Base-by-base conservation (phyloP, 257 asterid species). In the Capsicum chinense region DNA sequence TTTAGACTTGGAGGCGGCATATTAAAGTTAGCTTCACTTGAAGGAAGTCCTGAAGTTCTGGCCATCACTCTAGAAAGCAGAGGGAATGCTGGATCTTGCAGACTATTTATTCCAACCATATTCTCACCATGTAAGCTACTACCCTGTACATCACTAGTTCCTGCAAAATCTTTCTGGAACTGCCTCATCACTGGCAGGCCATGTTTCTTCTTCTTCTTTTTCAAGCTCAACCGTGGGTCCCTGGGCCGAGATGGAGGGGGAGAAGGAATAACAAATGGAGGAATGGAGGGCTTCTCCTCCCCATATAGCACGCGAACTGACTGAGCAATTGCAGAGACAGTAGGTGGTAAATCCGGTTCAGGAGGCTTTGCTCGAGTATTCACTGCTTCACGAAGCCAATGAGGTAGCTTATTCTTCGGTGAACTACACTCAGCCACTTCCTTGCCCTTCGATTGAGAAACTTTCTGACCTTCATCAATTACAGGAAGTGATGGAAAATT, bases 331-430 rank as follows among this genome's bases (percentile, higher is more conserved):
- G 98, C 97, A 79, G 98, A 91, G 73, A 96, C 88, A 73, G 95
- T 76, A 7, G 97, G 97, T 7, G 96, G 97, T 58, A 95, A 87
- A 64, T 89, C 88, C 26, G 87, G 90, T 79, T 89, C 90, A 58
- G 89, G 86, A 16, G 84, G 47, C 80, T 88, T 91, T 37, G 88
- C 89, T 44, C 94, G 95, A 86, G 90, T 81, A 66, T 87, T 92
- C 79, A 96, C 99, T 42, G 94, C 98, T 91, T 90, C 97, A 84
- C 95, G 92, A 83, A 96, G 99, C 99, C 99, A 96, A 84, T 96
- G 98, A 37, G 99, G 99, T 58, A 96, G 92, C 71, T 73, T 83
- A 67, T 90, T 91, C 90, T 91, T 90, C 2, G 90, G 85, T 78
- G 94, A 90, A 80, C 83, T 37, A 83, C 82, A 59, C 63, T 82